A percentile compares a stretch with the other conserved stretches of the same genome.
phyloP scores from a whole-genome alignment of 2,329 filamentous ascomycete genomes.

The Raffaelea deltoideospora region DNA sequence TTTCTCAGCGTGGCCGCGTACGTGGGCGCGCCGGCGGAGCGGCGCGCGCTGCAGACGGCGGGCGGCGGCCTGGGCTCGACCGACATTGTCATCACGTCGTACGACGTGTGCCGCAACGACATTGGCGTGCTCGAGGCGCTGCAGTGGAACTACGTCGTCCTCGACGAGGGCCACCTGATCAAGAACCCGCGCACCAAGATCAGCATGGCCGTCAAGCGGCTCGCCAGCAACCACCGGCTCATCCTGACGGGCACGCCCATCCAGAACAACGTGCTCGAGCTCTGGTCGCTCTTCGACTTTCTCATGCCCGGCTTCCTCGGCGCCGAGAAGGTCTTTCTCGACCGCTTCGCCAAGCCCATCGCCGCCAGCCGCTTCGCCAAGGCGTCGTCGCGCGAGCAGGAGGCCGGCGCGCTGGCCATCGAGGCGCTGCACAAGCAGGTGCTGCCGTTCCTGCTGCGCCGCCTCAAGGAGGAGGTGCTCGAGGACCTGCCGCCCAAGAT shows the following conservation, averaged over 20 bases:
- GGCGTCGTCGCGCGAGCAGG: constrained; percentile 95
- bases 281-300: constrained; percentile 98
- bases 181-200: constrained; percentile 98
- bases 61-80: constrained; percentile 56
- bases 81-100: constrained; percentile 93
- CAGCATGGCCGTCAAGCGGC: constrained; percentile 76
- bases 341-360: constrained; percentile 89
- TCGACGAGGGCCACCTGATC: constrained; percentile 95
- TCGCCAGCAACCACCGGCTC: constrained; percentile 82
- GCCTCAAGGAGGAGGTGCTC: constrained; percentile 92
- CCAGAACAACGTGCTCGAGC: constrained; percentile 90
- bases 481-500: constrained; percentile 97
- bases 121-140: constrained; percentile 68
- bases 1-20: constrained; percentile 85
- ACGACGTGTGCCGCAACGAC: constrained; percentile 95
- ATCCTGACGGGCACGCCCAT: constrained; percentile 96
- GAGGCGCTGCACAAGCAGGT: constrained; percentile 99
- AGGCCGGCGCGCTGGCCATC: constrained; percentile 87
- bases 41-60: constrained; percentile 55
- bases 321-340: constrained; percentile 86
- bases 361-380: constrained; percentile 91
- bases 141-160: constrained; percentile 89
- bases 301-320: constrained; percentile 97
- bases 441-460: constrained; percentile 84
- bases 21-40: constrained; percentile 74